Evolutionary conservation across 495 filamentous ascomycete species (phyloP).

Genomic region (Amphirosellinia nigrospora): DNA sequence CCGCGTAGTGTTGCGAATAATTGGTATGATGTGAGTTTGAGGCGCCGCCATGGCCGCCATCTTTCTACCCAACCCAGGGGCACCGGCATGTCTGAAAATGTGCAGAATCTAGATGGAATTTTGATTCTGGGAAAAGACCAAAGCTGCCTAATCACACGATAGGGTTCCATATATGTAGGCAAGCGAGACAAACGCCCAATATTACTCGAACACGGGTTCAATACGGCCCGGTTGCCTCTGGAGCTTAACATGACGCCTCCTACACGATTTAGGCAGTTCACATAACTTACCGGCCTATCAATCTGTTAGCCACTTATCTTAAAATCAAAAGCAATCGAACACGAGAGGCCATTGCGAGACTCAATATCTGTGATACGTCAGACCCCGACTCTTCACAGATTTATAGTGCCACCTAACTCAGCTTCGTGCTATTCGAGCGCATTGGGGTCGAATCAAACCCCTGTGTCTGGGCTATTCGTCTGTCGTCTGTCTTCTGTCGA

Average conservation of each 20-base stretch:
- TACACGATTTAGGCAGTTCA: slow-evolving; percentile 8
- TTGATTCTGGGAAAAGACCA: neutral
- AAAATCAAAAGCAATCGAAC: slow-evolving; percentile 20
- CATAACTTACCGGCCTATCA: slow-evolving; percentile 25
- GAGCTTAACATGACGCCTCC: slow-evolving; percentile 25
- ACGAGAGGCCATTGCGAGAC: slow-evolving; percentile 26
- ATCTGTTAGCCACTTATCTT: slow-evolving; percentile 6
- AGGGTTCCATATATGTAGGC: slow-evolving; percentile 26
- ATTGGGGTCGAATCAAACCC: slow-evolving; percentile 14
- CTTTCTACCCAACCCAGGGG: neutral
- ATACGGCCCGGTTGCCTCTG: slow-evolving; percentile 11
- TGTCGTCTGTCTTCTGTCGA: slow-evolving; percentile 21
- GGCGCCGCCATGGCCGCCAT: neutral
- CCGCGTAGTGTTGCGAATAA: neutral
- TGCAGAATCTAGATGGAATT: neutral
- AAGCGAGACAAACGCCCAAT: slow-evolving; percentile 27
- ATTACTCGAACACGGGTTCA: slow-evolving; percentile 20
- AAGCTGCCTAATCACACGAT: slow-evolving; percentile 25
- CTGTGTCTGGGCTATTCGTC: slow-evolving; percentile 5
- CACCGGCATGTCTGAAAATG: neutral
- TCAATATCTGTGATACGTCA: slow-evolving; percentile 18
- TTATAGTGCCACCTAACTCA: slow-evolving; percentile 18
- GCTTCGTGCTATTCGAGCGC: slow-evolving; percentile 8
- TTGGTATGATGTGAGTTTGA: slow-evolving; percentile 2
- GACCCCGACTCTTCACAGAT: slow-evolving; percentile 16